Conservation (phyloP, 306 rosid genomes). For the Cucurbita maxima region DNA sequence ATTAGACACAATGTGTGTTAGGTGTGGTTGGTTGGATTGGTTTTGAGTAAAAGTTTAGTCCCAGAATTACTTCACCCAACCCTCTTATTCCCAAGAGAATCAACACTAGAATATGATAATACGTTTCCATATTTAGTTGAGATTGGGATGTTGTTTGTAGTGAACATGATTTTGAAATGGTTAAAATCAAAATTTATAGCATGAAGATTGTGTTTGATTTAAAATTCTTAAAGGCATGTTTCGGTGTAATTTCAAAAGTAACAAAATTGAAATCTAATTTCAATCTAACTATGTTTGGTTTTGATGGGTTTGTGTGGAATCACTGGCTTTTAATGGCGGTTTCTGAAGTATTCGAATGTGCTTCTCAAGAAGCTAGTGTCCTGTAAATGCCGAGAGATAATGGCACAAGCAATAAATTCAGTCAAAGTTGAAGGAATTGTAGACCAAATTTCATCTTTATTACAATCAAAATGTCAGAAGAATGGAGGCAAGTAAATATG, state of each 20-base stretch:
- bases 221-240: no score
- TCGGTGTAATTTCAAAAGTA: no score
- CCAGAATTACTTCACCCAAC: neutral
- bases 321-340: no score
- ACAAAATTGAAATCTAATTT: no score
- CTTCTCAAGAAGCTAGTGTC: neutral
- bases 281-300: no score
- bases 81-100: neutral
- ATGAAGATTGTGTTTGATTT: no score
- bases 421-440: neutral
- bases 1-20: slow-evolving; percentile 10
- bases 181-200: no score
- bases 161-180: no score
- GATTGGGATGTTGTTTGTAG: no score
- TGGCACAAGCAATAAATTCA: neutral
- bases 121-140: neutral
- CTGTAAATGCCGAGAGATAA: neutral
- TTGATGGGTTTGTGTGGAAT: no score
- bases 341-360: no score
- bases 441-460: neutral
- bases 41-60: neutral
- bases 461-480: neutral
- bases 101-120: neutral
- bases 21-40: slow-evolving; percentile 12
- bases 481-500: neutral